These are phyloP conservation scores for Colletotrichum tanaceti DNA, from an alignment of 2,329 filamentous ascomycete species.

Conservation along the genomic window DNA sequence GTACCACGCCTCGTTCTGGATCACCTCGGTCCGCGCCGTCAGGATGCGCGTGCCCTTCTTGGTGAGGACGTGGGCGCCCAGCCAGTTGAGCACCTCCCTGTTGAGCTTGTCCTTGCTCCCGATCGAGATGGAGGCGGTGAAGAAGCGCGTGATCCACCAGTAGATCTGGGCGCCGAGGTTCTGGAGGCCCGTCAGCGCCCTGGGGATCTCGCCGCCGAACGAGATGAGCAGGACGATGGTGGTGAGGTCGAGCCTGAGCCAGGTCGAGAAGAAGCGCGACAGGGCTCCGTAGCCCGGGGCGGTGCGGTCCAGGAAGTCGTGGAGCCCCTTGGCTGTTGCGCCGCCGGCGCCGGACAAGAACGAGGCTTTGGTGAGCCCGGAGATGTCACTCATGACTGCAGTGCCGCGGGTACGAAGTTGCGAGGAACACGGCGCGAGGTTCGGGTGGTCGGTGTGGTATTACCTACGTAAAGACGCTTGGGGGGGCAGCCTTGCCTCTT, in stretches of 20 bases:
- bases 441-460: no score
- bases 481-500: no score
- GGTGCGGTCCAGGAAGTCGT: slow-evolving; percentile 29
- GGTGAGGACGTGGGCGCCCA: slow-evolving; percentile 50
- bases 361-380: slow-evolving; percentile 31
- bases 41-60: slow-evolving; percentile 49
- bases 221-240: slow-evolving; percentile 49
- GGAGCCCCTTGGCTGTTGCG: slow-evolving; percentile 12
- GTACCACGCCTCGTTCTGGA: slow-evolving; percentile 49
- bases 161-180: slow-evolving; percentile 48
- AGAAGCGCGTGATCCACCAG: slow-evolving; percentile 52
- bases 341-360: slow-evolving; percentile 21
- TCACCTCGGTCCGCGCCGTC: slow-evolving; percentile 49
- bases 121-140: slow-evolving; percentile 53
- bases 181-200: slow-evolving; percentile 48
- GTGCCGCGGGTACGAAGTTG: no score
- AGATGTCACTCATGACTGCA: slow-evolving; percentile 28
- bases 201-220: slow-evolving; percentile 50
- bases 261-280: slow-evolving; percentile 49
- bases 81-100: slow-evolving; percentile 53
- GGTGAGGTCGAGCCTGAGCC: slow-evolving; percentile 51
- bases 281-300: slow-evolving; percentile 44
- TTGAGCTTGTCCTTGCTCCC: slow-evolving; percentile 52
- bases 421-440: no score
- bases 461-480: no score